A percentile compares a stretch with the other conserved stretches of the same genome.
Evolutionary conservation across 257 asterid genomes (phyloP).

Genomic region (Ilex aquifolium): DNA sequence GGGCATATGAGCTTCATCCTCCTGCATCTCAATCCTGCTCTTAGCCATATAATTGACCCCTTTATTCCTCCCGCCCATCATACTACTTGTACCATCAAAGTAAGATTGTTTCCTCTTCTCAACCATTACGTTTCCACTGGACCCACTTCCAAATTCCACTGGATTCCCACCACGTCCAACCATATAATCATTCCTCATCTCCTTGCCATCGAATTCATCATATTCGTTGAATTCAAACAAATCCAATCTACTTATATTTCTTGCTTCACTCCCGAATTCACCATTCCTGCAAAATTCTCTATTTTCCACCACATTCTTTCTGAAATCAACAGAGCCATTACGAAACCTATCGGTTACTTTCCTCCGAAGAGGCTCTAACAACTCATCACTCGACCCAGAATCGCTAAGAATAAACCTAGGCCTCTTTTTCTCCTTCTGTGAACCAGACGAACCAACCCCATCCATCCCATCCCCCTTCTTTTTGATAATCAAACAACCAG

Average conservation of each 20-base stretch:
- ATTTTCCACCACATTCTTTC: conserved; percentile 20
- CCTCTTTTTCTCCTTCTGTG: conserved; percentile 46
- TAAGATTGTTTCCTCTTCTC: conserved; percentile 49
- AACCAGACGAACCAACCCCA: conserved; percentile 27
- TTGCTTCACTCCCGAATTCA: conserved; percentile 34
- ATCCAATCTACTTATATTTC: conserved; percentile 62
- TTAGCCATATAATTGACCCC: conserved; percentile 17
- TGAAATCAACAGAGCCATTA: conserved; percentile 39
- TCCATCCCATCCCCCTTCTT: conserved; percentile 41
- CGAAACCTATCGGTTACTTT: conserved; percentile 34
- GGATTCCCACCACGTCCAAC: conserved; percentile 31
- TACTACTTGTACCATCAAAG: conserved; percentile 38
- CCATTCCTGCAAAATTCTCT: conserved; percentile 30
- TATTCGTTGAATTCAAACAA: conserved; percentile 86
- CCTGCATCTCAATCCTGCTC: conserved; percentile 37
- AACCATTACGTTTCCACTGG: conserved; percentile 33
- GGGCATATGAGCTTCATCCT: conserved; percentile 53
- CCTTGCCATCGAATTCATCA: conserved; percentile 45
- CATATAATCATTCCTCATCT: conserved; percentile 48
- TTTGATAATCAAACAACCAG: conserved; percentile 89
- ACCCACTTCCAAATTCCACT: conserved; percentile 42
- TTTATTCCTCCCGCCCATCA: conserved; percentile 39
- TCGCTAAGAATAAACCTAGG: conserved; percentile 38
- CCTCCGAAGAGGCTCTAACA: conserved; percentile 47
- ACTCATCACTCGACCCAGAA: conserved; percentile 64